Evolutionary conservation across 2,329 filamentous ascomycete genomes (phyloP).

Genomic region (Ophiostoma tasmaniense): DNA sequence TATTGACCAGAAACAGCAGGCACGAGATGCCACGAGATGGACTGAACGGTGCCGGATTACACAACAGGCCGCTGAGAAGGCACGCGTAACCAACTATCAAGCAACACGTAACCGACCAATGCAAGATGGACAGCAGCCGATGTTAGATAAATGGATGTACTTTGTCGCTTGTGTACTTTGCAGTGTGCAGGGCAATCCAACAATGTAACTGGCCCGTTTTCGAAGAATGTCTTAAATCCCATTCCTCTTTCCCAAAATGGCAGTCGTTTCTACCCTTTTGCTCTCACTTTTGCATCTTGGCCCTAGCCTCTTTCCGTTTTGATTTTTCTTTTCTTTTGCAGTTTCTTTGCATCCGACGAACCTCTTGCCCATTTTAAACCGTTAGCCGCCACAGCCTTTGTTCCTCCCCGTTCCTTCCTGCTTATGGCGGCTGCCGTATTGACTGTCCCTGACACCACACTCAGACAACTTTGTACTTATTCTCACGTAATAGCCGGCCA

Average conservation of each 20-base stretch:
- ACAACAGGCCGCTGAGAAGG: background rate
- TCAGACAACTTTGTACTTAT: too few relatives aligned
- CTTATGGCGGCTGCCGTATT: background rate
- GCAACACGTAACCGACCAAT: background rate
- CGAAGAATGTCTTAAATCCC: conserved; percentile 6
- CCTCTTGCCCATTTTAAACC: background rate
- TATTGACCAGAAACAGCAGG: background rate
- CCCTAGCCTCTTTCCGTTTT: background rate
- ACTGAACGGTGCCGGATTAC: background rate
- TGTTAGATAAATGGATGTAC: background rate
- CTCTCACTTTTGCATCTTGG: background rate
- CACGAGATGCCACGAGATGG: background rate
- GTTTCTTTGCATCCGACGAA: background rate
- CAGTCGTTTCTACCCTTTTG: background rate
- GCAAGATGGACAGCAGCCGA: background rate
- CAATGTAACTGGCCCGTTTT: conserved; percentile 7
- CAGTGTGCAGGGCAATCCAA: background rate
- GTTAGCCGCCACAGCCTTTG: conserved; percentile 14
- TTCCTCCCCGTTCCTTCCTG: background rate
- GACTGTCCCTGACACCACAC: background rate
- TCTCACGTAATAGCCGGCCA: background rate
- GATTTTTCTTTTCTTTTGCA: background rate
- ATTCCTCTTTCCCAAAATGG: conserved; percentile 13
- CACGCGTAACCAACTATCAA: background rate
- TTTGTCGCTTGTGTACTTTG: too few relatives aligned